A percentile compares a stretch with the other conserved stretches of the same genome.
Evolutionary conservation across 768 basidiomycete species (phyloP).

Genomic region (Clathrus columnatus): DNA sequence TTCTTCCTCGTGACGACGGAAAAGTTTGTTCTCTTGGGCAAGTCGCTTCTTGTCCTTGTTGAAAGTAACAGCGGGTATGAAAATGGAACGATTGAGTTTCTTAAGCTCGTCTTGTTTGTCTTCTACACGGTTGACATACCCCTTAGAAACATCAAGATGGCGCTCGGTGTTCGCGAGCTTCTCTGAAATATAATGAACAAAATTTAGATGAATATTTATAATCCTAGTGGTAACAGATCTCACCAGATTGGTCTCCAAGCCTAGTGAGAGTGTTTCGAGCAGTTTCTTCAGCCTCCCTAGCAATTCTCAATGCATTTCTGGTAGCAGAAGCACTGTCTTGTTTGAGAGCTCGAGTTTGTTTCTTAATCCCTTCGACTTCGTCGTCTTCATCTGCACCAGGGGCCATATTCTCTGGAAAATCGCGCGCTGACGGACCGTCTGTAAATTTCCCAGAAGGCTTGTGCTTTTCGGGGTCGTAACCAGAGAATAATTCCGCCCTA

Average conservation of each 20-base stretch:
- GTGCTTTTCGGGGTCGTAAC: conserved; percentile 52
- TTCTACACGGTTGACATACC: conserved; percentile 77
- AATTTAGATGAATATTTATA: background rate
- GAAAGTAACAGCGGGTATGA: conserved; percentile 83
- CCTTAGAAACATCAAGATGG: conserved; percentile 87
- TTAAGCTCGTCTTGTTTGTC: conserved; percentile 93
- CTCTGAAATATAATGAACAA: conserved; percentile 35
- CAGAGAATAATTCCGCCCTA: conserved; percentile 67
- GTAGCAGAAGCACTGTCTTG: conserved; percentile 87
- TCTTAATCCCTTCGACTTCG: conserved; percentile 91
- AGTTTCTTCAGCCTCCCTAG: conserved; percentile 95
- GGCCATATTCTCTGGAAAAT: conserved; percentile 33
- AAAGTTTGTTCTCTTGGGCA: conserved; percentile 77
- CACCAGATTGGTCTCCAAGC: conserved; percentile 91
- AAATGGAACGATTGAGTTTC: conserved; percentile 90
- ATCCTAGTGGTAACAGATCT: conserved; percentile 15
- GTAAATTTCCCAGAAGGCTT: conserved; percentile 52
- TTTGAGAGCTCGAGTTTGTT: conserved; percentile 80
- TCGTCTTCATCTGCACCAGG: conserved; percentile 70
- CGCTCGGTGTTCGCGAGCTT: conserved; percentile 91
- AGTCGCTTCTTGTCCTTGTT: conserved; percentile 90
- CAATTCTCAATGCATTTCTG: conserved; percentile 86
- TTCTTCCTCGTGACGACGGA: conserved; percentile 82
- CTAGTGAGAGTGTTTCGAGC: conserved; percentile 74
- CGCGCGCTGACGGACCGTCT: conserved; percentile 40